These are phyloP conservation scores for Immersiporthe knoxdaviesiana DNA, from an alignment of 2,329 filamentous ascomycete genomes.

Conservation along the genomic window DNA sequence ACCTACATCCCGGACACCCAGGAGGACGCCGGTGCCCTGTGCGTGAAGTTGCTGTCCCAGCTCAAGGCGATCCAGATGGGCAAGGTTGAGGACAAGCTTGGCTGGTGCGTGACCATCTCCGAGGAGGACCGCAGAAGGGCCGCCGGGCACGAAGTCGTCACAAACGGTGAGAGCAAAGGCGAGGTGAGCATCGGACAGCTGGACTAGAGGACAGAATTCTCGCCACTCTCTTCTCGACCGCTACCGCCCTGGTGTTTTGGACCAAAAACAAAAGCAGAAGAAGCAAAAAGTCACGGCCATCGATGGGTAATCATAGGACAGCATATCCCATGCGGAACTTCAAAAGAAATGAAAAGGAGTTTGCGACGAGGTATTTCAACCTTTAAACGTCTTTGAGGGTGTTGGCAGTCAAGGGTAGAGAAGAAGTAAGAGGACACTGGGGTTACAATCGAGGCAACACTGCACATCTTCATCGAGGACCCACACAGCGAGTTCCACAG, in stretches of 20 bases:
- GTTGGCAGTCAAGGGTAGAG: neutral
- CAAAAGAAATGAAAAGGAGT: neutral
- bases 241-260: neutral
- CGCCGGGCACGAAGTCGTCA: constrained; percentile 34
- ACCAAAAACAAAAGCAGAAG: neutral
- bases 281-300: neutral
- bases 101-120: constrained; percentile 64
- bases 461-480: neutral
- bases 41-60: constrained; percentile 70
- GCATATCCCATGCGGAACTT: neutral
- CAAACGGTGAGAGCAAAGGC: constrained; percentile 34
- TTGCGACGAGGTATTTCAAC: neutral
- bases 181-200: constrained; percentile 40
- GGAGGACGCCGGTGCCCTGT: constrained; percentile 74
- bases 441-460: neutral
- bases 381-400: neutral
- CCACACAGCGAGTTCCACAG: neutral
- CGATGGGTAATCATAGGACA: neutral
- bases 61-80: constrained; percentile 87
- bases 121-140: constrained; percentile 50
- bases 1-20: constrained; percentile 58
- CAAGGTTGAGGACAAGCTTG: constrained; percentile 74
- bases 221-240: neutral
- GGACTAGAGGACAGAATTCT: constrained; percentile 34
- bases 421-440: neutral